phyloP scores from a whole-genome alignment of 306 rosid species.

The Ammopiptanthus mongolicus region DNA sequence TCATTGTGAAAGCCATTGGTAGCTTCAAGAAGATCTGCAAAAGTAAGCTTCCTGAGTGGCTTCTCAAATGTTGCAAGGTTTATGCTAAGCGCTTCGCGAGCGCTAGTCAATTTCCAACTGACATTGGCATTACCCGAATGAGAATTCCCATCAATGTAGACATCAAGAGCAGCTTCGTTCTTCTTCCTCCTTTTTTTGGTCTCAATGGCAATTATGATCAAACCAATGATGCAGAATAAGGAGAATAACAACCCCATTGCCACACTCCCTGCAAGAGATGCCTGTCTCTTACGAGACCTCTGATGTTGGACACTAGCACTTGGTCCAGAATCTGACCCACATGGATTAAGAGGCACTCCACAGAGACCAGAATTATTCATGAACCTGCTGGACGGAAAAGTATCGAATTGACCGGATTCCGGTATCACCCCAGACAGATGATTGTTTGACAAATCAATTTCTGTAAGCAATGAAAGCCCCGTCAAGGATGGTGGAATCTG shows the following conservation, averaged over 20 bases:
- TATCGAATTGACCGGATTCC: slow-evolving; percentile 66
- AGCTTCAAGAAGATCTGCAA: slow-evolving; percentile 84
- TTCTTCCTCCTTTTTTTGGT: slow-evolving; percentile 74
- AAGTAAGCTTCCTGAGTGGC: slow-evolving; percentile 82
- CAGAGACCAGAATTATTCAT: slow-evolving; percentile 81
- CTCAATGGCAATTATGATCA: slow-evolving; percentile 65
- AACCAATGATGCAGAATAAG: slow-evolving; percentile 75
- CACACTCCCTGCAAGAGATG: slow-evolving; percentile 76
- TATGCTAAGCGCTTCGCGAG: slow-evolving; percentile 84
- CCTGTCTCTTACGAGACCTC: slow-evolving; percentile 58
- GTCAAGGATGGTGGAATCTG: slow-evolving; percentile 58
- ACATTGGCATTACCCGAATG: slow-evolving; percentile 51
- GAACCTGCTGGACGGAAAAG: slow-evolving; percentile 54
- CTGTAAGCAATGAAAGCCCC: slow-evolving; percentile 58
- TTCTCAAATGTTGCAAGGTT: slow-evolving; percentile 87
- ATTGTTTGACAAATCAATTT: slow-evolving; percentile 77
- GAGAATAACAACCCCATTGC: slow-evolving; percentile 88
- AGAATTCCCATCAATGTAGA: slow-evolving; percentile 49
- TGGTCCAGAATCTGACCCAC: slow-evolving; percentile 26
- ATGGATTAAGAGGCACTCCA: slow-evolving; percentile 68
- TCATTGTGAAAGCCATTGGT: slow-evolving; percentile 87
- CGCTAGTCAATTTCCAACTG: slow-evolving; percentile 70
- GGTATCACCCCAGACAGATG: slow-evolving; percentile 61
- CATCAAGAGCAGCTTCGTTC: slow-evolving; percentile 65
- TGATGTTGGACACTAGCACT: slow-evolving; percentile 30